A percentile compares a stretch with the other conserved stretches of the same genome.
These are phyloP conservation scores for Linanthus parryae DNA, from an alignment of 148 eudicot species.

Conservation along the genomic window DNA sequence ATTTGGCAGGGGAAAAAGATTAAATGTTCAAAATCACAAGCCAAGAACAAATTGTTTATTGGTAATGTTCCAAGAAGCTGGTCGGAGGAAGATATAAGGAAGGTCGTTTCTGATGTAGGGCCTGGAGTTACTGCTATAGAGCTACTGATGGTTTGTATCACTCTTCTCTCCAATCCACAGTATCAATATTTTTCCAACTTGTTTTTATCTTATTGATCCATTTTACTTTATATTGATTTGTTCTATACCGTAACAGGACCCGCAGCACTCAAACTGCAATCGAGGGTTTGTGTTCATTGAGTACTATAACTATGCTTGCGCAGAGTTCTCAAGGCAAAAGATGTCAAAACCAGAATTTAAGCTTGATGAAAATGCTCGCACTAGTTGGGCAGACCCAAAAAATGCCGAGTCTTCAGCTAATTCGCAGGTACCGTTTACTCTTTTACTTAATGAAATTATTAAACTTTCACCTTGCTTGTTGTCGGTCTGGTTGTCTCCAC, in stretches of 20 bases:
- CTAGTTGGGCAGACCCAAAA: constrained; percentile 97
- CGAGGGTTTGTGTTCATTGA: constrained; percentile 94
- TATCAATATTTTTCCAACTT: too few relatives aligned
- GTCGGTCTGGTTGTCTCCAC: too few relatives aligned
- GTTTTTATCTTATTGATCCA: not conserved
- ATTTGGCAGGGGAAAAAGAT: constrained; percentile 65
- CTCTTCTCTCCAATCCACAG: too few relatives aligned
- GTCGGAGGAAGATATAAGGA: constrained; percentile 68
- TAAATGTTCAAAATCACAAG: constrained; percentile 87
- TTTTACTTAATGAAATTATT: not conserved
- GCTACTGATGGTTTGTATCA: constrained; percentile 72
- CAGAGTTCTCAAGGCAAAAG: constrained; percentile 79
- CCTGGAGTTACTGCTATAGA: constrained; percentile 76
- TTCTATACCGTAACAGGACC: constrained; percentile 54
- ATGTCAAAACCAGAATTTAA: constrained; percentile 80
- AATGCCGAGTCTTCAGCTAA: constrained; percentile 66
- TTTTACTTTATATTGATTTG: not conserved
- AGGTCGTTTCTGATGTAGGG: constrained; percentile 58
- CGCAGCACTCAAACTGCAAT: constrained; percentile 73
- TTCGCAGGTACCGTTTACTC: constrained; percentile 47
- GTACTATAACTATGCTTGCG: constrained; percentile 96
- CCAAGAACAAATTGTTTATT: constrained; percentile 80
- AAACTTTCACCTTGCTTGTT: too few relatives aligned
- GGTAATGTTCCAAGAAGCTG: constrained; percentile 83
- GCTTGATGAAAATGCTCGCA: constrained; percentile 82